Evolutionary conservation across 2,329 filamentous ascomycete species (phyloP), one percentile per base, ranked within the genome.

Genomic region (Apiospora koreana): DNA sequence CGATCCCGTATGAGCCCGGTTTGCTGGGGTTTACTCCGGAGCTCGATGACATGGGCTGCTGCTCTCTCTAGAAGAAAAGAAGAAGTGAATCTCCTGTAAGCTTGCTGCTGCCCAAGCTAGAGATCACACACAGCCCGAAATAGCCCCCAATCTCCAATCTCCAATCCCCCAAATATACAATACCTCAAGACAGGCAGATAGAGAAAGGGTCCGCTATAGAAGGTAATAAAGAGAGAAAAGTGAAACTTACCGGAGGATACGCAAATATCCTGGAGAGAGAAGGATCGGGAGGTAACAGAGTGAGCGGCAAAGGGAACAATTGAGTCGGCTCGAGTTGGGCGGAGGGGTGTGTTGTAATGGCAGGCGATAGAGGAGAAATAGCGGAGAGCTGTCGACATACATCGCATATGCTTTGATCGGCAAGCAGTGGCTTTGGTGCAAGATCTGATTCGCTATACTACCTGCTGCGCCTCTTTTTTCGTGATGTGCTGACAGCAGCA

Each of bases 1-100:
- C 64, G 31, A 66, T 66, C 38, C 64, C 64, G 64, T 43, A 66
- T 4, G 64, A 66, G 14, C 64, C 42, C 38, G 64, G 64, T 45
- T 66, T 21, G 41, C 21, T 66, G 23, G 43, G 42, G 38, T 66
- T 16, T 31, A 9, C 23, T n/a, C 31, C 35, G 54, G 54, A 38
- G 14, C 64, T 45, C 14, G 64, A 66, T 38, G 64, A 66, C 64
- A 66, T 66, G 54, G 54, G 54, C 18, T 62, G 14, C 21, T 62
- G 31, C n/a, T 66, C 64, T 66, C 42, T 42, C 41, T 45, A 43
- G 14, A 16, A 18, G 16, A 43, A 43, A 43, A 16, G 41, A 43
- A 43, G 41, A 45, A 14, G 25, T 18, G 38, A 14, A 18, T 43
- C 64, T 45, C 38, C 42, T 14, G 64, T 66, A 42, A 66, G 64